Evolutionary conservation across 1,284 basidiomycete species (phyloP), one percentile per base, ranked within the genome.

Genomic region (Tylopilus sp.): DNA sequence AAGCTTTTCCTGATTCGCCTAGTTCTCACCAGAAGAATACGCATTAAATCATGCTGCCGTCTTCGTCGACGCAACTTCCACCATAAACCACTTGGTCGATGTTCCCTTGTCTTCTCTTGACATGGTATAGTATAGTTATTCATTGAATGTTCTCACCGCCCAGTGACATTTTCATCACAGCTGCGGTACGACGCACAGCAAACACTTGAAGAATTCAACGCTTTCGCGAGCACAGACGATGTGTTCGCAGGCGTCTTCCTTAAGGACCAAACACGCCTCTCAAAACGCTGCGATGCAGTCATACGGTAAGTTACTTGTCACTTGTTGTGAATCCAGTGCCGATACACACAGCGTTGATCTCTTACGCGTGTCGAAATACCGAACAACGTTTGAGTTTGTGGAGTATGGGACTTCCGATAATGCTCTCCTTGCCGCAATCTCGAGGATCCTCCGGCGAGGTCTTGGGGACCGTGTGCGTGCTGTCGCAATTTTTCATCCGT

Each of bases 61-160:
- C 8, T 82, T 97, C 37, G 85, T 97, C 1, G 94, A 97, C 59
- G 81, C 87, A 0, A 79, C 84, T 0, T 92, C 91, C 0, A 77
- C 75, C 2, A 73, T 92, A 45, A 99, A 99, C 64, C 61, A 97
- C 13, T 69, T 97, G n/a, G 81, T 83, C 0, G 84, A 78, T 11
- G 78, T 94, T 42, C 87, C 92, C 26, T 60, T 81, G 25, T 74
- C 82, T 7, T 87, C 86, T 4, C 70, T 92, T 4, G 80, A 86
- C 41, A 69, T 89, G 66, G 84, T 90, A 65, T 44, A 7, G 36
- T 90, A 65, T 44, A 7, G 36, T 41, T 26, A 0, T 10, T 43
- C 16, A n/a, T 11, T 45, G 23, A 30, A 30, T 33, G 4, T 28
- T 37, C 7, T 10, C 42, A 41, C 18, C 16, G 26, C 12, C n/a